Base-by-base conservation (phyloP, 306 rosid genomes). In the Rubus parviflorus region DNA sequence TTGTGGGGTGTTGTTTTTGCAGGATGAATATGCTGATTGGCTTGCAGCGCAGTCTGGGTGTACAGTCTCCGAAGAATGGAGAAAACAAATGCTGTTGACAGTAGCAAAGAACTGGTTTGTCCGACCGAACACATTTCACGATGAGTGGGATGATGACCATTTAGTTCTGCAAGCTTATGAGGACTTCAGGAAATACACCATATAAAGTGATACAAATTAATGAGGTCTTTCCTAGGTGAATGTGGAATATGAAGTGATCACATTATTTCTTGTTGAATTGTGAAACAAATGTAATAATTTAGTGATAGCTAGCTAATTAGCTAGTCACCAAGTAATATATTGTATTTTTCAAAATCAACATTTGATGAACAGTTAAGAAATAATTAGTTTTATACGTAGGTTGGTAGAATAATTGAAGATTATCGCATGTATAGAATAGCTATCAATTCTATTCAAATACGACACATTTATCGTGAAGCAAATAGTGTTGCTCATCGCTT, bases 141-240 rank as follows among this genome's bases (percentile, higher is more conserved):
- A 93, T 11, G 89, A 89, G 68, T 88, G 98, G 98, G 90, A 88
- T 0, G 96, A 89, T 38, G 77, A 89, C 64, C 89, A 88, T 65
- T 70, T 84, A 74, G 69, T 84, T 52, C 63, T 30, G 71, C 83
- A 83, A 86, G 93, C 93, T 47, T 76, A 88, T 2, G 75, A 78
- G 73, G 87, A 88, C 49, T 92, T 82, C 49, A 23, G 38, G 3
- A 72, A 74, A 63, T 74, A 48, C 49, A 57, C 63, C 63, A 7
- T 7, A 20, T 8, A 57, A 20, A 49, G 53, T 49, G 53, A 12
- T 49, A 2, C 4, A 12, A 49, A n/a, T n/a, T n/a, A n/a, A 12
- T 2, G 19, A 49, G 12, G 53, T 49, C 12, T 49, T 45, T 45
- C 13, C 13, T 12, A 10, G 8, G 8, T 65, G 23, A 65, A 40